Conservation (phyloP, 2,329 filamentous ascomycete species). For the Alternaria brassicae region DNA sequence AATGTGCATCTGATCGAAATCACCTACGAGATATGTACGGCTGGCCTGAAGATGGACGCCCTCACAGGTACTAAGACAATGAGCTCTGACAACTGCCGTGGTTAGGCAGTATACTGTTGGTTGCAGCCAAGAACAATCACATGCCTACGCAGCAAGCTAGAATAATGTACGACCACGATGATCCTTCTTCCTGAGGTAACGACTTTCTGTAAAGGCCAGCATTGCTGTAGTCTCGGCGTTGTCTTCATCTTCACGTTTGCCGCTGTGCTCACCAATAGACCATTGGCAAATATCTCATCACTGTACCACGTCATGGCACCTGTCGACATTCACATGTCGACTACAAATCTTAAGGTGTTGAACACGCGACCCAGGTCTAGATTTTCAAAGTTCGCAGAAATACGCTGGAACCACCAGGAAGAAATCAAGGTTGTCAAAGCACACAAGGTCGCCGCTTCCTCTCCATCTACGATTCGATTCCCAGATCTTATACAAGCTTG, state of each 20-base stretch:
- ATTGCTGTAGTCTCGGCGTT: background rate
- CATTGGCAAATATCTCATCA: slow-evolving; percentile 13
- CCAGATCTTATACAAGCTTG: background rate
- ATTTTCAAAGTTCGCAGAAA: background rate
- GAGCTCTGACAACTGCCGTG: background rate
- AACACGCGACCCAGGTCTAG: background rate
- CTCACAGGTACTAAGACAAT: slow-evolving; percentile 1
- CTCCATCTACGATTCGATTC: background rate
- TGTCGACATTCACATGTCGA: slow-evolving; percentile 8
- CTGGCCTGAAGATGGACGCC: slow-evolving; percentile 24
- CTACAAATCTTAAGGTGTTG: background rate
- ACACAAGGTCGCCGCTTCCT: background rate
- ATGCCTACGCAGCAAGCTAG: background rate
- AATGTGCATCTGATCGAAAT: slow-evolving; percentile 17
- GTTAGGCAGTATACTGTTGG: background rate
- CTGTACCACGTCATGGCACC: slow-evolving; percentile 18
- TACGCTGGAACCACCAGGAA: background rate
- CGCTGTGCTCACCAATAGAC: slow-evolving; percentile 5
- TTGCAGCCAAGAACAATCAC: background rate
- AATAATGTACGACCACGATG: background rate
- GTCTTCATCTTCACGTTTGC: slow-evolving; percentile 6
- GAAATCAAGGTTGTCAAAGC: background rate
- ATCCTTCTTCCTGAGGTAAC: background rate
- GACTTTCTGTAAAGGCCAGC: background rate
- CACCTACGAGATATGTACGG: slow-evolving; percentile 25